These are phyloP conservation scores for Botrytis hyacinthi DNA, from an alignment of 2,329 filamentous ascomycete species.

Conservation along the genomic window DNA sequence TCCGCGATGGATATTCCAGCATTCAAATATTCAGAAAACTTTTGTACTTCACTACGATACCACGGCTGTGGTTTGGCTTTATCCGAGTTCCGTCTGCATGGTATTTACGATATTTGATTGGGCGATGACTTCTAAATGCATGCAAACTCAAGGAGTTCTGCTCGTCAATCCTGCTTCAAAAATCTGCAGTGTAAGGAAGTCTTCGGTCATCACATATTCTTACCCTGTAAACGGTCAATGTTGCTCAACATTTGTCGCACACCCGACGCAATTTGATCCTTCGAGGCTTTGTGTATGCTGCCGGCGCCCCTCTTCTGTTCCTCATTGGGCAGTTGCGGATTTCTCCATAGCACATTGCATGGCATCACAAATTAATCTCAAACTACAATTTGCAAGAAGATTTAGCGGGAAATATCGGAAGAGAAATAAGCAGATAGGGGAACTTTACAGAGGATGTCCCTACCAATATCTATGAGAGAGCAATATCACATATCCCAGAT, in stretches of 20 bases:
- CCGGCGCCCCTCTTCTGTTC: background rate
- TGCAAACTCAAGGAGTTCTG: conserved; percentile 3
- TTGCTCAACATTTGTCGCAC: conserved; percentile 6
- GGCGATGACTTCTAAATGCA: conserved; percentile 1
- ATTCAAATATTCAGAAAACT: background rate
- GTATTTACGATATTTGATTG: background rate
- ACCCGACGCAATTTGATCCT: background rate
- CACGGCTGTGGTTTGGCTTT: background rate
- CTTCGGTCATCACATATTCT: background rate
- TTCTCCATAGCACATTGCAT: background rate
- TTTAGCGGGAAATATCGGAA: too few relatives aligned
- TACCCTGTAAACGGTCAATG: background rate
- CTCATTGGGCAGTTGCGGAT: background rate
- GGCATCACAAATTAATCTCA: background rate
- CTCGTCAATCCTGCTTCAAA: conserved; percentile 15
- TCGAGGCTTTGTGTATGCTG: background rate
- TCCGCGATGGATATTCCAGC: background rate
- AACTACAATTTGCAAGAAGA: background rate
- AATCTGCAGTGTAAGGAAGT: background rate
- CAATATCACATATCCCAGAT: background rate
- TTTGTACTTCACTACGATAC: background rate
- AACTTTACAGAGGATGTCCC: background rate
- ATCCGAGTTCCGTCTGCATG: background rate
- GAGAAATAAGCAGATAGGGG: background rate
- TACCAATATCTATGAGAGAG: background rate